These are phyloP conservation scores for Verticillium isaacii DNA, from an alignment of 2,329 filamentous ascomycete species.

Conservation along the genomic window DNA sequence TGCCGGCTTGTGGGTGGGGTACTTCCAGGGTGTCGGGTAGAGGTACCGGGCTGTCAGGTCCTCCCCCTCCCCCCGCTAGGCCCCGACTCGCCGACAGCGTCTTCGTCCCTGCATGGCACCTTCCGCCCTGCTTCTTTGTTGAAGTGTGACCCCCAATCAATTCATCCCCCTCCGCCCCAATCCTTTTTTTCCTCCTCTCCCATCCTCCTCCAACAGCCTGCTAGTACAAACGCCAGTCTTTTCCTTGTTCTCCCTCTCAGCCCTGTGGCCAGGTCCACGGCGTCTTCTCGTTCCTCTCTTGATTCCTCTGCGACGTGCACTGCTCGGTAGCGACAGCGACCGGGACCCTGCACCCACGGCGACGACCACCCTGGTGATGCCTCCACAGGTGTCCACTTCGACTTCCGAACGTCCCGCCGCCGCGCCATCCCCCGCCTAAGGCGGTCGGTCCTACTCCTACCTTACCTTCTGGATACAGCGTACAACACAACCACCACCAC, in stretches of 20 bases:
- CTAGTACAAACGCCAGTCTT: not conserved
- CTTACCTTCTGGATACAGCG: not conserved
- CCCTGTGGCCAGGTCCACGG: not conserved
- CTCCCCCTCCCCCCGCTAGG: not conserved
- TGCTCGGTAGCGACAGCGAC: not conserved
- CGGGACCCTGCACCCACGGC: not conserved
- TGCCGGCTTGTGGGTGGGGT: not conserved
- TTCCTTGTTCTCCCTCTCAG: not conserved
- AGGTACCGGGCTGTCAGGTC: not conserved
- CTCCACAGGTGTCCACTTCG: not conserved
- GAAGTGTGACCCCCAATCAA: not conserved
- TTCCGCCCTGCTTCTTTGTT: not conserved
- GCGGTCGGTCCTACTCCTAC: not conserved
- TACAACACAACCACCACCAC: not conserved
- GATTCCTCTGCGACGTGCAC: not conserved
- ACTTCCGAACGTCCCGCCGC: not conserved
- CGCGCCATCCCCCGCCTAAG: not conserved
- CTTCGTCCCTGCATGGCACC: not conserved
- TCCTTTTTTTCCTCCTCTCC: not conserved
- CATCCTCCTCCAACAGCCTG: not conserved
- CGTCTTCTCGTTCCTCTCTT: not conserved
- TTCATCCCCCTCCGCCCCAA: not conserved
- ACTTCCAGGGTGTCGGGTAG: not conserved
- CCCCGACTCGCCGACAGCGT: not conserved
- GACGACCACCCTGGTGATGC: not conserved